Percentiles rank a stretch among this genome's conserved stretches.
phyloP scores from a whole-genome alignment of 148 eudicot genomes.

The Nyssa sinensis region DNA sequence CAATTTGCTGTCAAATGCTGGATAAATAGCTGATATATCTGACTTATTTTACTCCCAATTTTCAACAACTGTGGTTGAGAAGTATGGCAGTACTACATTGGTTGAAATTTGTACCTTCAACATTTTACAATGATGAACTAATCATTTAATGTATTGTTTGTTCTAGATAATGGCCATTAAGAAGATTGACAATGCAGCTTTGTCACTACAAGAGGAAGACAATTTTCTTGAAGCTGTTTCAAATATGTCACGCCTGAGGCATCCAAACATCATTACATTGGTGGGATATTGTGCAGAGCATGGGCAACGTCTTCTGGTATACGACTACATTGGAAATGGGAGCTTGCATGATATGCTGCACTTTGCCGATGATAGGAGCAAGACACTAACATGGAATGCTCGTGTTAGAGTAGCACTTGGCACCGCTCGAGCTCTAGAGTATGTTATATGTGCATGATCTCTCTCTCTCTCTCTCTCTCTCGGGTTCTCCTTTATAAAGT shows the following conservation, averaged over 20 bases:
- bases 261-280: slow-evolving; percentile 72
- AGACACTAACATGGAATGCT: slow-evolving; percentile 86
- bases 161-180: slow-evolving; percentile 75
- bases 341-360: slow-evolving; percentile 92
- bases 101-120: neutral
- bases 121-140: neutral
- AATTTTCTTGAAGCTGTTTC: slow-evolving; percentile 81
- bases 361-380: slow-evolving; percentile 80
- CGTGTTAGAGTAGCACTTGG: slow-evolving; percentile 96
- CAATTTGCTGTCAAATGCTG: neutral
- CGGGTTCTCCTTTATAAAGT: slow-evolving; percentile 9
- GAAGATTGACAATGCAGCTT: slow-evolving; percentile 91
- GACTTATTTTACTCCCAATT: neutral
- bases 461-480: neutral
- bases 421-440: slow-evolving; percentile 98
- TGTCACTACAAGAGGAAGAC: slow-evolving; percentile 84
- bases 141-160: slow-evolving; percentile 7
- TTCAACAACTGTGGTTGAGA: neutral
- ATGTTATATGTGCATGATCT: slow-evolving; percentile 24
- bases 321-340: slow-evolving; percentile 69
- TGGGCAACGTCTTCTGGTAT: slow-evolving; percentile 76
- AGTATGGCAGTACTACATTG: neutral
- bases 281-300: slow-evolving; percentile 76
- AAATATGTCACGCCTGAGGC: slow-evolving; percentile 78
- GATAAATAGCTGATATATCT: neutral